Conservation (phyloP, 2,329 filamentous ascomycete genomes). For the Lachnellula suecica region DNA sequence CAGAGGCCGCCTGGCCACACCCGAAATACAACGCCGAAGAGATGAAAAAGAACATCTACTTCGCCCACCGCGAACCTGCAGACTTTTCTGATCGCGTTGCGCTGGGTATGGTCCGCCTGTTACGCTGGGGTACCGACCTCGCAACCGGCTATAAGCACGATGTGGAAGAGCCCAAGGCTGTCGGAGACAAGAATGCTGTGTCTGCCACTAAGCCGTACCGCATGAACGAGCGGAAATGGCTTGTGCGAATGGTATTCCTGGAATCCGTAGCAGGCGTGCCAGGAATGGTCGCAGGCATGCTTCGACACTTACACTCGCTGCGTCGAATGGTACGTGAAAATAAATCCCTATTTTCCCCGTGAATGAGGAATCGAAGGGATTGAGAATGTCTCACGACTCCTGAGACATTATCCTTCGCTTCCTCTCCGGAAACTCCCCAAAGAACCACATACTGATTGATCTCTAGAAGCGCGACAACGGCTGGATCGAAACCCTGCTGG, state of each 20-base stretch:
- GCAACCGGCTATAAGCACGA: slow-evolving; percentile 80
- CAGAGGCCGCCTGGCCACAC: slow-evolving; percentile 63
- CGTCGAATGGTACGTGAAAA: no score
- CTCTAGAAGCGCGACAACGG: slow-evolving; percentile 95
- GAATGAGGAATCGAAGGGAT: no score
- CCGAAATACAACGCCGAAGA: slow-evolving; percentile 69
- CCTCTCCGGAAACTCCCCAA: no score
- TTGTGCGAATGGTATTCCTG: slow-evolving; percentile 87
- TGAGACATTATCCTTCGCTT: no score
- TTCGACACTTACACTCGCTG: slow-evolving; percentile 83
- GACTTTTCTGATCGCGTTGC: slow-evolving; percentile 77
- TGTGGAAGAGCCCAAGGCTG: slow-evolving; percentile 40
- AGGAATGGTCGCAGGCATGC: slow-evolving; percentile 95
- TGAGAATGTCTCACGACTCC: no score
- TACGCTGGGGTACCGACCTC: slow-evolving; percentile 78
- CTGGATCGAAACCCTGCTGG: slow-evolving; percentile 90
- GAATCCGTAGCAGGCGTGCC: slow-evolving; percentile 94
- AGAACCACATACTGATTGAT: no score
- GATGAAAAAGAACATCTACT: slow-evolving; percentile 67
- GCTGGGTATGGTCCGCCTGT: slow-evolving; percentile 70
- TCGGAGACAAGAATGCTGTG: slow-evolving; percentile 43
- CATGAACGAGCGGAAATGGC: slow-evolving; percentile 86
- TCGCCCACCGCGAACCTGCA: slow-evolving; percentile 74
- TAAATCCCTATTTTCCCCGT: no score
- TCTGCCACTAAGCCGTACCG: slow-evolving; percentile 56